Evolutionary conservation across 1,139 yeast genomes (phyloP), one percentile per base, ranked within the genome.

Genomic region (Saccharomycopsis crataegensis): DNA sequence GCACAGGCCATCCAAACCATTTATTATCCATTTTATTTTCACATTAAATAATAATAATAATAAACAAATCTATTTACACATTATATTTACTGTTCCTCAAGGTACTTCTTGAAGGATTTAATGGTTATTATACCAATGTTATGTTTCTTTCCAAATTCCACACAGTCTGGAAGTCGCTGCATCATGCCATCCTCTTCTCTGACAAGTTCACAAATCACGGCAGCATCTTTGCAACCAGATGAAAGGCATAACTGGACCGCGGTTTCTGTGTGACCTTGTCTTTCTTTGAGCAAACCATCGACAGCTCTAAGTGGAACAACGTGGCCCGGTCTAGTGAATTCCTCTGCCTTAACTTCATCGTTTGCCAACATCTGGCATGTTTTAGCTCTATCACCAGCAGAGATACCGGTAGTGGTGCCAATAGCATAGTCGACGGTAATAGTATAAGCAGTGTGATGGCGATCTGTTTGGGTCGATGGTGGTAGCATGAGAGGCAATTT

Each of bases 201-300:
- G 36, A 94, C 98, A 64, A 94, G 75, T 70, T 94, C 99, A 68
- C 98, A 88, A 60, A 94, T 93, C 44, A 87, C 94, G 8, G 88
- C 96, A 2, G 91, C 98, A 3, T 95, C 96, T 60, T 81, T 79
- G 62, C 87, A 74, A 0, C 90, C 91, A 2, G 93, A 77, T 64
- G 91, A 74, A 63, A 74, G 73, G 65, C 96, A 84, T 60, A 94
- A 75, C 65, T 93, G 96, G 11, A 93, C 96, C 37, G 91, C 91
- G 8, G 99, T 98, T 70, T 94, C 99, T 7, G 99, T 94, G 67
- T 94, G 99, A n/a, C 99, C 99, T 59, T 88, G 76, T 74, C 99
- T 85, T 52, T 74, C 73, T 55, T 80, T 74, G 57, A 93, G 82
- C 50, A 96, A 84, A 1, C 96, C 96, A 32, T 87, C 87, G 22